Conservation (phyloP, 2,329 filamentous ascomycete species). For the Fusarium udum region DNA sequence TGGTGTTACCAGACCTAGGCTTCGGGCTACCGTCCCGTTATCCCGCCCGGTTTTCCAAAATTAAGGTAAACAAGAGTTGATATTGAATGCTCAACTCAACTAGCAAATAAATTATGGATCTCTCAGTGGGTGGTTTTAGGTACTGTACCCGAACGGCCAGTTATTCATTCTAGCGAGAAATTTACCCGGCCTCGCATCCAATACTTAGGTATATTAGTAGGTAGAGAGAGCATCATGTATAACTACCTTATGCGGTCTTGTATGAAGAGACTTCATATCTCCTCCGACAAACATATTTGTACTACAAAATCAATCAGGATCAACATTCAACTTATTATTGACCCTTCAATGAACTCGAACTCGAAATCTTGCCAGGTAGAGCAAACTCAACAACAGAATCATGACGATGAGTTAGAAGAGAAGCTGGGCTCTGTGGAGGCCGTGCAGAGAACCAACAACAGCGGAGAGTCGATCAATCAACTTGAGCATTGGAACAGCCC, state of each 20-base stretch:
- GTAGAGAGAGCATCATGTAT: neutral
- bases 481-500: conserved; percentile 72
- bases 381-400: conserved; percentile 2
- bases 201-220: neutral
- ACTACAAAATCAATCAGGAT: neutral
- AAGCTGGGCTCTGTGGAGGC: conserved; percentile 7
- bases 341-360: neutral
- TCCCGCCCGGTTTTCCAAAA: neutral
- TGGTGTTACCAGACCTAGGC: no score
- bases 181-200: neutral
- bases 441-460: neutral
- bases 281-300: neutral
- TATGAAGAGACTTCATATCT: neutral
- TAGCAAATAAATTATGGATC: neutral
- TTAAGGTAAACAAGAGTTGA: neutral
- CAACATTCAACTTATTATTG: no score
- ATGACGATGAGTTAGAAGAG: conserved; percentile 10
- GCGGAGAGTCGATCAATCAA: conserved; percentile 13
- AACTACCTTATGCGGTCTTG: neutral
- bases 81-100: neutral
- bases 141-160: neutral
- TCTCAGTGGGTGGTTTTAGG: neutral
- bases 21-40: neutral
- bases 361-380: neutral
- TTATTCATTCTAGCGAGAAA: conserved; percentile 18